Percentiles rank a stretch among this genome's conserved stretches.
phyloP scores from a whole-genome alignment of 345 rosid genomes.

The Rhizophora mangle region DNA sequence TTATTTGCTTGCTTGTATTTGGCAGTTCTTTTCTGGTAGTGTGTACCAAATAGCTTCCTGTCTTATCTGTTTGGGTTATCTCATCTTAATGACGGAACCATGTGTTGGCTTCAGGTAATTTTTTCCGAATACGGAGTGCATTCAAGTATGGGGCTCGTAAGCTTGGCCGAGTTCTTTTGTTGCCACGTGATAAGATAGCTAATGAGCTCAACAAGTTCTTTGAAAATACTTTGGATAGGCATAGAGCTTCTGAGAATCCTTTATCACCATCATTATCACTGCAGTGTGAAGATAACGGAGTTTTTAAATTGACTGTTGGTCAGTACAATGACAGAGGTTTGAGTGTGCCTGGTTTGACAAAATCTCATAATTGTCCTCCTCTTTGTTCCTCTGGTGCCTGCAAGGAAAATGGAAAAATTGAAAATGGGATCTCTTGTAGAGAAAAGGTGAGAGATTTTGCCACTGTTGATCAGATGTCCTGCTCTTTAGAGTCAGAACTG shows the following conservation, averaged over 20 bases:
- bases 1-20: no score
- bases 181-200: slow-evolving; percentile 48
- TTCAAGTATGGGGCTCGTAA: slow-evolving; percentile 86
- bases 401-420: slow-evolving; percentile 14
- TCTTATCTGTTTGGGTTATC: background rate
- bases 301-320: slow-evolving; percentile 6
- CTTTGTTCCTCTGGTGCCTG: background rate
- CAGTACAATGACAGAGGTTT: background rate
- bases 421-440: slow-evolving; percentile 7
- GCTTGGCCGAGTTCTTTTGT: slow-evolving; percentile 61
- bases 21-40: no score
- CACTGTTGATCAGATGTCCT: background rate
- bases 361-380: slow-evolving; percentile 4
- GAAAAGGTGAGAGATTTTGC: slow-evolving; percentile 3
- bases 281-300: slow-evolving; percentile 12
- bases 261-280: slow-evolving; percentile 9
- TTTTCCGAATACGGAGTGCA: slow-evolving; percentile 80
- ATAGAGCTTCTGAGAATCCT: slow-evolving; percentile 14
- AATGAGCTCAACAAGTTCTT: slow-evolving; percentile 66
- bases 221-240: slow-evolving; percentile 37
- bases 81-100: background rate
- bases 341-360: background rate
- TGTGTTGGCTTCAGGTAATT: slow-evolving; percentile 50
- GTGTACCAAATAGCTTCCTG: no score
- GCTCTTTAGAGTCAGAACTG: slow-evolving; percentile 9